These are phyloP conservation scores for Ceratobasidium sp. DNA, from an alignment of 1,284 basidiomycete genomes.

Conservation along the genomic window DNA sequence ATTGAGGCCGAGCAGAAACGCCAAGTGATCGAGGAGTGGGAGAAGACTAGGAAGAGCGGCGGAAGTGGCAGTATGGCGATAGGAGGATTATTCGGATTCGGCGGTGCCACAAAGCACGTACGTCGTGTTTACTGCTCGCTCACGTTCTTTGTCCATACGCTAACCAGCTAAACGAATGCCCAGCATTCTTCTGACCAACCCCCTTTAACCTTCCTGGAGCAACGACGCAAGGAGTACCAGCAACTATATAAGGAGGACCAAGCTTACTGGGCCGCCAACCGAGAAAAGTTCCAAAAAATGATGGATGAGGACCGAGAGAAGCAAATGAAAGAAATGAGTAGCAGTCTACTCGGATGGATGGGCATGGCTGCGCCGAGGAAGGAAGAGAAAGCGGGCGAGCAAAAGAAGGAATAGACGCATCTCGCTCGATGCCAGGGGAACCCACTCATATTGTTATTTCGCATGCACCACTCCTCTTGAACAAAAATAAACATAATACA, in stretches of 20 bases:
- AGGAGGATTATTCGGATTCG: constrained; percentile 55
- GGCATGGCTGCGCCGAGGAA: constrained; percentile 40
- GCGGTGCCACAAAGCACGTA: constrained; percentile 35
- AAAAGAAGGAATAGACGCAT: constrained; percentile 23
- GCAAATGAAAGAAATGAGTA: constrained; percentile 73
- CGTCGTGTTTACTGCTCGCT: constrained; percentile 5
- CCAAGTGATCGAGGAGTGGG: constrained; percentile 86
- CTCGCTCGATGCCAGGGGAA: not conserved
- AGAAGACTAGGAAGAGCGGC: constrained; percentile 67
- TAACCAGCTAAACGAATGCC: constrained; percentile 48
- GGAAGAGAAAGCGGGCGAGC: constrained; percentile 22
- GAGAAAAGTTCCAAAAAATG: constrained; percentile 81
- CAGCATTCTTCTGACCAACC: constrained; percentile 55
- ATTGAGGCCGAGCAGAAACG: constrained; percentile 86
- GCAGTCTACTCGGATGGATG: constrained; percentile 59
- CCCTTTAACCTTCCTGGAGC: constrained; percentile 90
- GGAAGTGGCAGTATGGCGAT: constrained; percentile 57
- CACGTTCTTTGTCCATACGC: too few species aligned
- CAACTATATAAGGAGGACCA: constrained; percentile 87
- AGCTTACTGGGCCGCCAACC: constrained; percentile 87
- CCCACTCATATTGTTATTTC: constrained; percentile 39
- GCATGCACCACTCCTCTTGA: constrained; percentile 37
- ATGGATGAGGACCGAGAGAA: constrained; percentile 87
- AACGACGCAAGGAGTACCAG: constrained; percentile 90
- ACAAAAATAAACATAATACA: not conserved